These are phyloP conservation scores for Phytophthora podocarpi DNA, from an alignment of 352 stramenopile species.

Conservation along the genomic window DNA sequence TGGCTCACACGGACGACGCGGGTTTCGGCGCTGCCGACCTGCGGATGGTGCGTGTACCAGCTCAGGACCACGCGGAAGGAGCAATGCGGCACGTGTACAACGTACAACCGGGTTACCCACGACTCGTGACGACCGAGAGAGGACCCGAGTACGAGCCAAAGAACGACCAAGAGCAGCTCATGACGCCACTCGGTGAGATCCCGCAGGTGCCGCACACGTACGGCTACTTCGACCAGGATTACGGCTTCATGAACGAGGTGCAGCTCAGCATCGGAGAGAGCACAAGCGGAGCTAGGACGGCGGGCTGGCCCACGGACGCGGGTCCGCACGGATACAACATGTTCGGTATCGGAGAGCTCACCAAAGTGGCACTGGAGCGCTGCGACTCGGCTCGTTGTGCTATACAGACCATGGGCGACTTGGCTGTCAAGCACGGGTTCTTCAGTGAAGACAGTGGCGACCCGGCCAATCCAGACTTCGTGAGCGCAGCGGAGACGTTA, in stretches of 20 bases:
- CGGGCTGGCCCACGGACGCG: slow-evolving; percentile 68
- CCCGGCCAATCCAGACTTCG: slow-evolving; percentile 54
- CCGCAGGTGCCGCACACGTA: slow-evolving; percentile 92
- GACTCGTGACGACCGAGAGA: slow-evolving; percentile 70
- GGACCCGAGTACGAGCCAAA: slow-evolving; percentile 71
- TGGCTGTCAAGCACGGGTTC: slow-evolving; percentile 94
- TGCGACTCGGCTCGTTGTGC: slow-evolving; percentile 86
- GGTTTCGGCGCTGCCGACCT: slow-evolving; percentile 88
- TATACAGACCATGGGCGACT: slow-evolving; percentile 91
- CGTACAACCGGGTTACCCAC: slow-evolving; percentile 71
- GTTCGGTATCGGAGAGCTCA: slow-evolving; percentile 92
- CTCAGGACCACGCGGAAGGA: slow-evolving; percentile 58
- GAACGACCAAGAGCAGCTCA: slow-evolving; percentile 36
- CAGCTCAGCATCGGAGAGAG: slow-evolving; percentile 94
- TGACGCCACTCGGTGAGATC: slow-evolving; percentile 82
- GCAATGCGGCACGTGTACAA: slow-evolving; percentile 69
- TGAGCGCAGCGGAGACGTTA: slow-evolving; percentile 85
- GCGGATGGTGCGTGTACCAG: slow-evolving; percentile 91
- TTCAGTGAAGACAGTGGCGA: slow-evolving; percentile 91
- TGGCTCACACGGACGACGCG: slow-evolving; percentile 90
- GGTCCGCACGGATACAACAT: slow-evolving; percentile 81
- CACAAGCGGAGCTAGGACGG: slow-evolving; percentile 88
- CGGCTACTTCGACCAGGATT: slow-evolving; percentile 94
- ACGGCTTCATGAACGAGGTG: slow-evolving; percentile 96
- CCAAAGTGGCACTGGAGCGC: slow-evolving; percentile 91